phyloP scores from a whole-genome alignment of 805 yeast genomes.

The Lipomyces starkeyi region DNA sequence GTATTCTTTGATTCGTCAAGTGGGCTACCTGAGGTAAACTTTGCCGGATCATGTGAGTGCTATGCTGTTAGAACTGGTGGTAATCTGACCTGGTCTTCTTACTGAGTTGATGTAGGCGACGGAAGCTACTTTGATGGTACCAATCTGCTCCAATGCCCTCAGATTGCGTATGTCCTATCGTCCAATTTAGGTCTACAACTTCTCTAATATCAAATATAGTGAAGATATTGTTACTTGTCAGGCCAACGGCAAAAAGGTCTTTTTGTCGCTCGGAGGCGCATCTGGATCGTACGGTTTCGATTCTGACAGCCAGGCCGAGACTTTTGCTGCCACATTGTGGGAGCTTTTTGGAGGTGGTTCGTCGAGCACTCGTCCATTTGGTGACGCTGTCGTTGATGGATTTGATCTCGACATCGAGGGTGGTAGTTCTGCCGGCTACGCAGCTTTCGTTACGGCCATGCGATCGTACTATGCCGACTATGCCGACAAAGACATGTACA shows the following conservation, averaged over 20 bases:
- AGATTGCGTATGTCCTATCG: constrained; percentile 50
- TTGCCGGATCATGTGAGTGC: constrained; percentile 58
- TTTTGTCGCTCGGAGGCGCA: constrained; percentile 82
- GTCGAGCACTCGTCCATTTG: constrained; percentile 62
- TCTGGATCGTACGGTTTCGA: constrained; percentile 61
- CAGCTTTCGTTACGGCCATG: constrained; percentile 60
- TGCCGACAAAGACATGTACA: constrained; percentile 66
- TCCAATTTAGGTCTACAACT: neutral
- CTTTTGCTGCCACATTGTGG: constrained; percentile 61
- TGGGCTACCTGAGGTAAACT: constrained; percentile 52
- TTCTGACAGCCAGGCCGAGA: constrained; percentile 60
- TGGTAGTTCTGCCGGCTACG: constrained; percentile 65
- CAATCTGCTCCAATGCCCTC: constrained; percentile 54
- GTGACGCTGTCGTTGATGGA: constrained; percentile 79
- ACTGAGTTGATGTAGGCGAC: constrained; percentile 26
- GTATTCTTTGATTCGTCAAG: constrained; percentile 50
- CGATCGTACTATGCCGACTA: constrained; percentile 57
- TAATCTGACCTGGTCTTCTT: neutral
- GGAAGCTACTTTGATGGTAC: constrained; percentile 46
- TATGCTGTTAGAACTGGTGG: neutral
- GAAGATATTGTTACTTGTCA: constrained; percentile 63
- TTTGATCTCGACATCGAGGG: constrained; percentile 76
- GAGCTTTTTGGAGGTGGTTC: constrained; percentile 58
- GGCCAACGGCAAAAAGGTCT: constrained; percentile 72
- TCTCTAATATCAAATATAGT: neutral